Base-by-base conservation (phyloP, 1,284 basidiomycete species). In the Ceratobasidium sp. region DNA sequence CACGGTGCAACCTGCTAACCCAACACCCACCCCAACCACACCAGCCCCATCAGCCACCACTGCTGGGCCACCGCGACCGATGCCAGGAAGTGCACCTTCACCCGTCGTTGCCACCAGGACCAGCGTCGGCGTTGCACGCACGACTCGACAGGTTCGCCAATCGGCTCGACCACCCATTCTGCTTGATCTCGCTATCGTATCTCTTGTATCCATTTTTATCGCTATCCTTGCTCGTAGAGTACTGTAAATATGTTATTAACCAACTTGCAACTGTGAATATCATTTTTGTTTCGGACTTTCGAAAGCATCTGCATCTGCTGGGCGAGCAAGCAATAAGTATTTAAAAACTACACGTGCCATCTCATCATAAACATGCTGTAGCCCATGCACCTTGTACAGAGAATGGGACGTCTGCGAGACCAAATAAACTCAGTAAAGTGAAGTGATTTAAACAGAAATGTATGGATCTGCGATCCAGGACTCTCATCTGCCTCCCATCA, bases 401-500 rank as follows among this genome's bases (percentile, higher is more conserved):
- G 17, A 40, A 13, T 27, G 3, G 31, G 52, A 8, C 5, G 32
- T 64, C 47, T 52, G 60, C 35, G 17, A 40, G 31, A 35, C 62
- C 62, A 65, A 65, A 42, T 53, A 49, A 45, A 54, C 62, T 53
- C 50, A 65, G 62, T 47, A 47, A 47, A 20, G 45, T 20, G 20
- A 47, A 7, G 22, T 34, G 43, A 65, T 20, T 45, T 45, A 54
- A 22, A 54, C 50, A 54, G 20, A 22, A 17, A 65, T 43, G n/a
- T 40, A 25, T n/a, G 43, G 8, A 20, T 42, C 42, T 15, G 57
- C 56, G 54, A 22, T 38, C 20, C 49, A 31, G 15, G 32, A 20
- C 20, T 47, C 52, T 70, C 60, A 70, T 69, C 71, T 70, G 35
- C 76, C 75, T 58, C 81, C 85, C 88, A 94, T 87, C 91, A 94